phyloP scores from a whole-genome alignment of 352 stramenopile genomes.

The Phytophthora quininea region DNA sequence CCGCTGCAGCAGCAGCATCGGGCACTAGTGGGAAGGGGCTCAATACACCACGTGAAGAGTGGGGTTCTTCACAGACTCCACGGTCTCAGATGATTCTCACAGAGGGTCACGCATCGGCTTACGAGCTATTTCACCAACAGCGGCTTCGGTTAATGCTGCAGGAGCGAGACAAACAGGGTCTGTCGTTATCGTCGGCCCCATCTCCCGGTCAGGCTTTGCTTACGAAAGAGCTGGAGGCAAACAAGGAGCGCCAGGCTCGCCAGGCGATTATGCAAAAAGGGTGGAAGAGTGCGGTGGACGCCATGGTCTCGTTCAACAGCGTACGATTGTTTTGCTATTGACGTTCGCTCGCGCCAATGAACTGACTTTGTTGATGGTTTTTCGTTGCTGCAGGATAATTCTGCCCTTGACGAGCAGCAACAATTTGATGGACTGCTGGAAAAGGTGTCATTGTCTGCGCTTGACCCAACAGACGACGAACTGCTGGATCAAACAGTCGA shows the following conservation, averaged over 20 bases:
- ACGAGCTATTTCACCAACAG: slow-evolving; percentile 89
- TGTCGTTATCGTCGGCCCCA: slow-evolving; percentile 76
- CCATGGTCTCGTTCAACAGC: slow-evolving; percentile 78
- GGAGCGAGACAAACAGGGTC: slow-evolving; percentile 80
- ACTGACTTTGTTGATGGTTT: neutral
- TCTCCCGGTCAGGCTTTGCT: slow-evolving; percentile 86
- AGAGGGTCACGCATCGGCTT: slow-evolving; percentile 80
- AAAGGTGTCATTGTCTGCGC: slow-evolving; percentile 63
- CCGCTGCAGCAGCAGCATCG: slow-evolving; percentile 23
- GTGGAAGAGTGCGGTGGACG: slow-evolving; percentile 86
- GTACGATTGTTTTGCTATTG: slow-evolving; percentile 39
- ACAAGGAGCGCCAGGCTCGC: slow-evolving; percentile 87
- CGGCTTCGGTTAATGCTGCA: slow-evolving; percentile 84
- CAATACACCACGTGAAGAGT: slow-evolving; percentile 83
- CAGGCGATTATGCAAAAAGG: slow-evolving; percentile 91
- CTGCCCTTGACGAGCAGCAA: slow-evolving; percentile 60
- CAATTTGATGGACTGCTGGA: slow-evolving; percentile 67
- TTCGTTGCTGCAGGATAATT: slow-evolving; percentile 43
- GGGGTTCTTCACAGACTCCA: slow-evolving; percentile 85
- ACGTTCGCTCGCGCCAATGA: neutral
- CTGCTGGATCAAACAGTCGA: slow-evolving; percentile 54
- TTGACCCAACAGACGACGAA: slow-evolving; percentile 69
- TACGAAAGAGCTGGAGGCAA: slow-evolving; percentile 88
- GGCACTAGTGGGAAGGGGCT: slow-evolving; percentile 49
- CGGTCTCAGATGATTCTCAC: slow-evolving; percentile 85